Conservation (phyloP, 2,329 filamentous ascomycete species). For the Emmonsia crescens region DNA sequence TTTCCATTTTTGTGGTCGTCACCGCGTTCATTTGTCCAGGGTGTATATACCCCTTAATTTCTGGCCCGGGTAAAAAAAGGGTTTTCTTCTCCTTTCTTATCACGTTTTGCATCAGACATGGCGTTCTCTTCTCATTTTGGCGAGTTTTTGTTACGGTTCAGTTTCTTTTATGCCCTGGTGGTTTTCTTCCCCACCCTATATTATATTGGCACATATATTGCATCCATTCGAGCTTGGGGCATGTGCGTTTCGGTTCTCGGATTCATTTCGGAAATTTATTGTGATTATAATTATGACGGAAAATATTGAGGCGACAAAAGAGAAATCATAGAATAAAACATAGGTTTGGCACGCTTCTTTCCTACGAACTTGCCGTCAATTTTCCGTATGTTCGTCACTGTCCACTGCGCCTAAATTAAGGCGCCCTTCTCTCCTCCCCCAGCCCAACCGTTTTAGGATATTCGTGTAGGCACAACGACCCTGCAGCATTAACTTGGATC, state of each 20-base stretch:
- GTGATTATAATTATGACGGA: not conserved
- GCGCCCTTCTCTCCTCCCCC: too few relatives aligned
- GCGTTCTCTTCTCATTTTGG: not conserved
- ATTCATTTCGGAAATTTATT: not conserved
- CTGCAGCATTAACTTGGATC: too few relatives aligned
- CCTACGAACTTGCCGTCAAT: not conserved
- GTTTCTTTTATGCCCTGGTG: not conserved
- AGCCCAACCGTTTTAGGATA: too few relatives aligned
- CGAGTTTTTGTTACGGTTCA: not conserved
- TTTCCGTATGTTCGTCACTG: not conserved
- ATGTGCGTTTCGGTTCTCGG: not conserved
- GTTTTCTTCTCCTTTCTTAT: not conserved
- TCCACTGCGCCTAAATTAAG: not conserved
- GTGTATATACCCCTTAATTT: not conserved
- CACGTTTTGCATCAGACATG: not conserved
- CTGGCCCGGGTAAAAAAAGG: not conserved
- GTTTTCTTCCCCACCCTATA: not conserved
- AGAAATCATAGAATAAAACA: not conserved
- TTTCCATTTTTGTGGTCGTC: not conserved
- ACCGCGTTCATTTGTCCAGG: not conserved
- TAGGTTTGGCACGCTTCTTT: not conserved
- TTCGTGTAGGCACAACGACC: too few relatives aligned
- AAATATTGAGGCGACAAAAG: not conserved
- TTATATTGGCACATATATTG: not conserved
- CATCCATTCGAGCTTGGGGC: not conserved